Base-by-base conservation (phyloP, 2,329 filamentous ascomycete genomes). In the Rhynchosporium secalis region DNA sequence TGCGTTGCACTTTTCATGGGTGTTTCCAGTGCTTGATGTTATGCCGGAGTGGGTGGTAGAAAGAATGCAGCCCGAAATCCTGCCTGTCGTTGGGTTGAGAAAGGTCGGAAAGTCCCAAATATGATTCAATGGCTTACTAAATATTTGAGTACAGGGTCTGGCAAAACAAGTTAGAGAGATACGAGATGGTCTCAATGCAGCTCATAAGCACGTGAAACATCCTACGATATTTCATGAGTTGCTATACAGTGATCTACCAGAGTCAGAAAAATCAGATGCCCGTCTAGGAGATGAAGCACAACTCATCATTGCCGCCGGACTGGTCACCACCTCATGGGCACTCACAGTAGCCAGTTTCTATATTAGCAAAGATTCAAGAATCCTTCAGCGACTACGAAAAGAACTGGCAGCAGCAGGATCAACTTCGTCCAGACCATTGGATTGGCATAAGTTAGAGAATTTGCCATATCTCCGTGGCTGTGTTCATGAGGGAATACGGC, bases 281-380 rank as follows among this genome's bases (percentile, higher is more conserved):
- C 51, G 62, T 10, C 33, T 63, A 33, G 58, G 58, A 40, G 58
- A 61, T 29, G 58, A 61, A 56, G 58, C 58, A 28, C 58, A 61
- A 33, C 51, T 61, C 13, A 56, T 56, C n/a, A 36, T 61, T 26
- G 54, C 58, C 4, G 58, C 58, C 1, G 60, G 56, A 61, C 67
- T 73, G 2, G 71, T 74, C 51, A 76, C 73, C 4, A 76, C 74
- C 1, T 73, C 72, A 1, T 75, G 75, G 66, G 71, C 72, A 3
- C 56, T 75, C 56, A 75, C 69, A 67, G 70, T 74, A 41, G 70
- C 71, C n/a, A 57, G 69, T 5, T 76, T 73, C 64, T 68, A 76
- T 51, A 64, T 72, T 3, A 65, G 74, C 5, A 56, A 57, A 13
- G 72, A 73, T 46, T 66, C 61, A 12, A 47, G 66, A 3, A 73